These are phyloP conservation scores for Metroxylon sagu DNA, from an alignment of 176 grass and related monocot species.

Conservation along the genomic window DNA sequence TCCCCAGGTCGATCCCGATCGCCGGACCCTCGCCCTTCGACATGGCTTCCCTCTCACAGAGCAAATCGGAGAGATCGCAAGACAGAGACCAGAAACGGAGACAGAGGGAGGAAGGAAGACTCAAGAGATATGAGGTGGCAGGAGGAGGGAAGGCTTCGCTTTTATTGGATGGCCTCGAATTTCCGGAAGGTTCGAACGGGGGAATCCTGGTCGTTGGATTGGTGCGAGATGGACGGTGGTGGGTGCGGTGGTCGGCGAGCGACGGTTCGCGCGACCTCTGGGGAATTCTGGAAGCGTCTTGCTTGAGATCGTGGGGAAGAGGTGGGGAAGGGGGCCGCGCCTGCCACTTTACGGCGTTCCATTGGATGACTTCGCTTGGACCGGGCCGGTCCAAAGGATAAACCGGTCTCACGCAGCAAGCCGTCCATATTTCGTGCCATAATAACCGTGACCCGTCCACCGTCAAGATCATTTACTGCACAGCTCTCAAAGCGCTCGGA, in stretches of 20 bases:
- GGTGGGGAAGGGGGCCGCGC: too few species aligned
- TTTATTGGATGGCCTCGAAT: constrained; percentile 17
- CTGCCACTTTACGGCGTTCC: too few species aligned
- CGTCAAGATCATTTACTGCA: too few species aligned
- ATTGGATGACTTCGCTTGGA: too few species aligned
- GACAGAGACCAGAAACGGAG: background rate
- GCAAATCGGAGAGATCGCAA: background rate
- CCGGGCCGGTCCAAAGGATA: too few species aligned
- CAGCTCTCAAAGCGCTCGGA: too few species aligned
- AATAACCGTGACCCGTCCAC: too few species aligned
- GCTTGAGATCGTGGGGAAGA: too few species aligned
- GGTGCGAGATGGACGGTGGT: background rate
- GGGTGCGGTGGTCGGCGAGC: background rate
- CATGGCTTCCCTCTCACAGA: constrained; percentile 19
- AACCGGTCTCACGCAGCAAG: too few species aligned
- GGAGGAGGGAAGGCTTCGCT: background rate
- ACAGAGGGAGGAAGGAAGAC: background rate
- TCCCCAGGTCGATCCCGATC: constrained; percentile 91
- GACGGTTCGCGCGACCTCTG: constrained; percentile 11
- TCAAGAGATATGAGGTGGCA: background rate
- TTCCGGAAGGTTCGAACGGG: constrained; percentile 48
- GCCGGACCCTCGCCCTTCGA: constrained; percentile 66
- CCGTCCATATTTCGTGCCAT: too few species aligned
- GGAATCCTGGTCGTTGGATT: constrained; percentile 14
- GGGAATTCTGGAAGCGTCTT: constrained; percentile 36